Percentiles rank a stretch among this genome's conserved stretches.
These are phyloP conservation scores for Phytopythium oedochilum DNA, from an alignment of 352 stramenopile species.

Conservation along the genomic window DNA sequence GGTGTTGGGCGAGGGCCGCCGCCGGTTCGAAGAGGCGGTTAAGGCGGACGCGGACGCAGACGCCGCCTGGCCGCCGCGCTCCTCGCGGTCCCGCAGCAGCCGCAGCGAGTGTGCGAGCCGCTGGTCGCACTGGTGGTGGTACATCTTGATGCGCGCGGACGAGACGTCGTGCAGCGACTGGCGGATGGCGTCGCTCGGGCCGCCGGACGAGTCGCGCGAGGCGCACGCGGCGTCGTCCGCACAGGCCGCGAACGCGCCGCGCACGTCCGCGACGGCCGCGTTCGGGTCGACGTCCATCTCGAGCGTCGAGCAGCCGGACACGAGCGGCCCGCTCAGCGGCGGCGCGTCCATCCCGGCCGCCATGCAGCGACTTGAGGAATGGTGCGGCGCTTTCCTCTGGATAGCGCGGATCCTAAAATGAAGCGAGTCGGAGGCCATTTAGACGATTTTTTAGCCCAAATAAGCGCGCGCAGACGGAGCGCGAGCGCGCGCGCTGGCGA, in stretches of 20 bases:
- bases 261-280: neutral
- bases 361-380: neutral
- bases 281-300: slow-evolving; percentile 28
- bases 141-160: slow-evolving; percentile 30
- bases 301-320: slow-evolving; percentile 21
- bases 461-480: too few species aligned
- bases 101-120: slow-evolving; percentile 33
- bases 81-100: slow-evolving; percentile 42
- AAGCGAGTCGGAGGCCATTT: neutral
- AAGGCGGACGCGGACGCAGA: too few species aligned
- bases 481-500: too few species aligned
- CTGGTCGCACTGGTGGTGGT: slow-evolving; percentile 46
- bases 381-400: too few species aligned
- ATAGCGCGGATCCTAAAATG: slow-evolving; percentile 1
- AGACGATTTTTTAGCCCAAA: too few species aligned
- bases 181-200: slow-evolving; percentile 6
- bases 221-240: neutral
- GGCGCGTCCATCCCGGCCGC: neutral
- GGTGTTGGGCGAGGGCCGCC: slow-evolving; percentile 6
- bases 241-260: neutral
- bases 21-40: too few species aligned
- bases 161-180: slow-evolving; percentile 33
- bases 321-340: slow-evolving; percentile 16
- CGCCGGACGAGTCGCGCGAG: neutral
- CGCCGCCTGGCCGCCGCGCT: too few species aligned